phyloP scores from a whole-genome alignment of 1,284 basidiomycete genomes.

The Ganoderma resinaceum region DNA sequence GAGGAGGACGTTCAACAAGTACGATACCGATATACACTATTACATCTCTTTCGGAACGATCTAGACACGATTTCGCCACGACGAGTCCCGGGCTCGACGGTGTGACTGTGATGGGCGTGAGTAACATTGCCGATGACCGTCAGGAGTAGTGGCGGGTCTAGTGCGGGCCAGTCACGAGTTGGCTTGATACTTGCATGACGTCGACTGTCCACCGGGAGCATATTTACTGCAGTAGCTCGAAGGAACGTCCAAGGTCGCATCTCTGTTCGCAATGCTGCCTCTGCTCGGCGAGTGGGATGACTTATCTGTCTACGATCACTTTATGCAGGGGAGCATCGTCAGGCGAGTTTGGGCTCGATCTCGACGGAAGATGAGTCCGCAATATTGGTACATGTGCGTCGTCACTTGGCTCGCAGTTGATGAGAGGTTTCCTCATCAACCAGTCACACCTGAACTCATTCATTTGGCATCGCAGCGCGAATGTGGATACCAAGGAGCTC shows the following conservation, averaged over 20 bases:
- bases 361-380: background rate
- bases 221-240: background rate
- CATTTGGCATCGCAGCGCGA: background rate
- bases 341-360: background rate
- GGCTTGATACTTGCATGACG: background rate
- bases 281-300: background rate
- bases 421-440: no score
- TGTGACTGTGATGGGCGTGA: constrained; percentile 1
- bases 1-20: constrained; percentile 15
- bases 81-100: background rate
- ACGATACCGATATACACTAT: constrained; percentile 7
- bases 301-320: background rate
- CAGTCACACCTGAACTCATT: no score
- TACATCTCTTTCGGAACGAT: background rate
- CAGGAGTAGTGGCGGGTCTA: no score
- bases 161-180: background rate
- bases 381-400: constrained; percentile 6
- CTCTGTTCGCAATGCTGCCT: background rate
- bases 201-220: no score
- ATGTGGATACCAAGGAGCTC: background rate
- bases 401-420: no score
- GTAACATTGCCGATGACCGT: background rate
- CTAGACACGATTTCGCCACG: constrained; percentile 1
- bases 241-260: background rate
- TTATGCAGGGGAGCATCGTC: background rate